phyloP scores from a whole-genome alignment of 129 eudicot genomes.

The Chrysanthemum lavandulifolium region DNA sequence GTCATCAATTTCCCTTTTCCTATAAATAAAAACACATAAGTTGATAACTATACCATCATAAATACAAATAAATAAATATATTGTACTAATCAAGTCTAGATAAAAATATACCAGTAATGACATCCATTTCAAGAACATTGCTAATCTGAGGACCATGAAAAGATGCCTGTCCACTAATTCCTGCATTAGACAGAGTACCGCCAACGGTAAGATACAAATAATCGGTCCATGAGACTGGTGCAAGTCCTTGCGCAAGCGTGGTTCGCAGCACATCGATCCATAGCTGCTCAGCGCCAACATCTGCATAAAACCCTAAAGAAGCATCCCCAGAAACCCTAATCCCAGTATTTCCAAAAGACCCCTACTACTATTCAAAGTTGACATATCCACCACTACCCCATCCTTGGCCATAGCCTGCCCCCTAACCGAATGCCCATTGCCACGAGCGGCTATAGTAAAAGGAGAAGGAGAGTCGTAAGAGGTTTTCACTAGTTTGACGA shows the following conservation, averaged over 20 bases:
- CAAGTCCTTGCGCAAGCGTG: conserved; percentile 33
- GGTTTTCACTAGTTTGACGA: conserved; percentile 13
- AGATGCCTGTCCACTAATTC: conserved; percentile 36
- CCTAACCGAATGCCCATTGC: conserved; percentile 40
- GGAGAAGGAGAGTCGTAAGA: conserved; percentile 26
- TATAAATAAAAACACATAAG: neutral
- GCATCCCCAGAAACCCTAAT: conserved; percentile 31
- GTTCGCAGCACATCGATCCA: conserved; percentile 35
- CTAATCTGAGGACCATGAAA: conserved; percentile 38
- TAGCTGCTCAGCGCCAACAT: conserved; percentile 41
- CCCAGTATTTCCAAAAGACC: conserved; percentile 12
- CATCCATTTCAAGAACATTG: conserved; percentile 45
- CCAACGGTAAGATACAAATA: conserved; percentile 42
- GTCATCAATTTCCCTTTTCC: conserved; percentile 45
- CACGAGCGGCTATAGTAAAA: conserved; percentile 30
- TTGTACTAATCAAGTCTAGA: neutral
- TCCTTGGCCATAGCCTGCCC: conserved; percentile 39
- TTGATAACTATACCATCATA: neutral
- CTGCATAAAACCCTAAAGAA: conserved; percentile 37
- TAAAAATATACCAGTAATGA: conserved; percentile 31
- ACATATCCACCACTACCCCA: conserved; percentile 41
- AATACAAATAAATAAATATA: neutral
- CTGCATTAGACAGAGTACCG: conserved; percentile 35
- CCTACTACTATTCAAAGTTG: conserved; percentile 18
- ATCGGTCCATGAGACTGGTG: conserved; percentile 45